phyloP scores from a whole-genome alignment of 1,284 basidiomycete species.

The Microbotryum scabiosae region DNA sequence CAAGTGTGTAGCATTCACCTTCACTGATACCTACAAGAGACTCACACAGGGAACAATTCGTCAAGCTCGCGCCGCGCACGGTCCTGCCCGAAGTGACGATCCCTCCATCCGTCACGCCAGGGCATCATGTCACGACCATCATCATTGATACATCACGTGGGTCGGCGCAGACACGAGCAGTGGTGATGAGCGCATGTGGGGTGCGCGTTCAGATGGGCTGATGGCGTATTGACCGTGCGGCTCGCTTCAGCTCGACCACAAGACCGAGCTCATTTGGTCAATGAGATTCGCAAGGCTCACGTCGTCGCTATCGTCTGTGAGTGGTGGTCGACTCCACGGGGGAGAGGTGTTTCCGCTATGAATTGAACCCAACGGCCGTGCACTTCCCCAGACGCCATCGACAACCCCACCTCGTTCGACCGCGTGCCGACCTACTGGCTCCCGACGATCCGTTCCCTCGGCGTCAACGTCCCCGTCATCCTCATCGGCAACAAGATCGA shows the following conservation, averaged over 20 bases:
- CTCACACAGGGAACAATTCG: slow-evolving; percentile 29
- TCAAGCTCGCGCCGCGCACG: slow-evolving; percentile 54
- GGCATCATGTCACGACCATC: slow-evolving; percentile 81
- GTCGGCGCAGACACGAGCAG: slow-evolving; percentile 36
- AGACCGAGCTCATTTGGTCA: slow-evolving; percentile 78
- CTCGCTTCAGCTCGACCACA: slow-evolving; percentile 55
- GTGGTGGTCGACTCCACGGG: too few relatives aligned
- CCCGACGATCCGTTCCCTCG: slow-evolving; percentile 89
- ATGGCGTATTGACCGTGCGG: not conserved
- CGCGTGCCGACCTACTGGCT: slow-evolving; percentile 98
- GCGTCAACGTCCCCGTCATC: slow-evolving; percentile 94
- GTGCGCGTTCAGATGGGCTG: too few relatives aligned
- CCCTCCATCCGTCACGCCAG: slow-evolving; percentile 87
- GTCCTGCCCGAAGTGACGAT: slow-evolving; percentile 91
- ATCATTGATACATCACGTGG: slow-evolving; percentile 89
- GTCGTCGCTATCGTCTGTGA: slow-evolving; percentile 86
- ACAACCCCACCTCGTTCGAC: slow-evolving; percentile 90
- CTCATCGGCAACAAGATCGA: slow-evolving; percentile 99
- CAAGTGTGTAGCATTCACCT: too few relatives aligned
- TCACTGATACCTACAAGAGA: too few relatives aligned
- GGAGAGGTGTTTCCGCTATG: too few relatives aligned
- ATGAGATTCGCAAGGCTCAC: slow-evolving; percentile 90
- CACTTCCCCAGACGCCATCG: slow-evolving; percentile 58
- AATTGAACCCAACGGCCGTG: too few relatives aligned
- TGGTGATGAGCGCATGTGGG: not conserved